Conservation (phyloP, 1,284 basidiomycete species). For the Microbotryum violaceum region DNA sequence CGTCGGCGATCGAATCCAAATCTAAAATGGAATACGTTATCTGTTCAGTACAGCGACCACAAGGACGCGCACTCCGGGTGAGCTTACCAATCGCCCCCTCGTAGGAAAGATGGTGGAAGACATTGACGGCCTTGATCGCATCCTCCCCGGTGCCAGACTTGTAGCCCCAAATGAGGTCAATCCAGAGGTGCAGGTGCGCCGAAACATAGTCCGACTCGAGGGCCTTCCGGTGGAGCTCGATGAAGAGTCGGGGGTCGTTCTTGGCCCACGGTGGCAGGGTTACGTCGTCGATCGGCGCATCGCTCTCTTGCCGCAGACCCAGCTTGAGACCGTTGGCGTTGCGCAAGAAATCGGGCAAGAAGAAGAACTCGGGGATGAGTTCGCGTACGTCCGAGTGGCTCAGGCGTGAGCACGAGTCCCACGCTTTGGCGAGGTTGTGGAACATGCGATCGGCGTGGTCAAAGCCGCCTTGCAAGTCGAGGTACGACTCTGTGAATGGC, state of each 20-base stretch:
- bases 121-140: slow-evolving; percentile 55
- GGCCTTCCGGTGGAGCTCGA: slow-evolving; percentile 74
- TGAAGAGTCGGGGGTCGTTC: slow-evolving; percentile 73
- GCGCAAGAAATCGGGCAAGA: slow-evolving; percentile 45
- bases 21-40: slow-evolving; percentile 48
- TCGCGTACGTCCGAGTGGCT: slow-evolving; percentile 89
- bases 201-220: slow-evolving; percentile 86
- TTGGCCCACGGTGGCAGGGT: slow-evolving; percentile 87
- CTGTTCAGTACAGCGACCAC: background rate
- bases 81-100: slow-evolving; percentile 72
- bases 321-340: slow-evolving; percentile 53
- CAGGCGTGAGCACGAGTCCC: slow-evolving; percentile 48
- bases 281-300: slow-evolving; percentile 77
- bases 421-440: slow-evolving; percentile 36
- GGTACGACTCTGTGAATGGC: slow-evolving; percentile 85
- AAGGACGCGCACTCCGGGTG: background rate
- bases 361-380: slow-evolving; percentile 85
- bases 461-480: slow-evolving; percentile 64
- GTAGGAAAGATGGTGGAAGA: slow-evolving; percentile 90
- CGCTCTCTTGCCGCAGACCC: slow-evolving; percentile 71
- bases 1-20: slow-evolving; percentile 72
- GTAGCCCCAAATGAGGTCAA: slow-evolving; percentile 72
- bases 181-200: slow-evolving; percentile 78
- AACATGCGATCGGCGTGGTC: slow-evolving; percentile 92
- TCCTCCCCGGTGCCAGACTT: slow-evolving; percentile 2